phyloP scores from a whole-genome alignment of 768 basidiomycete genomes.

The Calocybe cyanea region DNA sequence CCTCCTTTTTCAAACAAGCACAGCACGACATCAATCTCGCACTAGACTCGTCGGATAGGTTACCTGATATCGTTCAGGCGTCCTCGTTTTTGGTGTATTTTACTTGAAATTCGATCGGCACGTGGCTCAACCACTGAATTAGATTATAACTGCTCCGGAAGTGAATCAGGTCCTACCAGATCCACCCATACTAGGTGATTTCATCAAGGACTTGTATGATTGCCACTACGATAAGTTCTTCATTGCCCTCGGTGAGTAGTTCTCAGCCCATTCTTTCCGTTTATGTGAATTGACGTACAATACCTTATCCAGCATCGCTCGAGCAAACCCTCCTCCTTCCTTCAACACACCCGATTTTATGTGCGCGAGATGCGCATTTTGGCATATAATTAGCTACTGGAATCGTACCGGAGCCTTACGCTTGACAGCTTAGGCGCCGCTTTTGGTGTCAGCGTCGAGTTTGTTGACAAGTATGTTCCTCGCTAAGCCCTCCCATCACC shows the following conservation, averaged over 20 bases:
- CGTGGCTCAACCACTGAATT: not conserved
- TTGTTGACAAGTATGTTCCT: constrained; percentile 82
- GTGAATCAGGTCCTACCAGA: constrained; percentile 83
- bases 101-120: too few relatives aligned
- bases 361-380: constrained; percentile 95
- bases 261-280: constrained; percentile 3
- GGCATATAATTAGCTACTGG: constrained; percentile 86
- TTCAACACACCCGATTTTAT: constrained; percentile 84
- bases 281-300: too few relatives aligned
- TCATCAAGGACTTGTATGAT: constrained; percentile 85
- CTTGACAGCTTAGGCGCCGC: constrained; percentile 80
- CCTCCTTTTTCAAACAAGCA: constrained; percentile 44
- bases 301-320: constrained; percentile 70
- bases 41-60: constrained; percentile 50
- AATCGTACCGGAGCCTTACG: constrained; percentile 86
- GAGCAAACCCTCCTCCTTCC: constrained; percentile 87
- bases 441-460: constrained; percentile 86
- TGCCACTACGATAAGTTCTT: constrained; percentile 97
- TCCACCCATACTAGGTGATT: constrained; percentile 75
- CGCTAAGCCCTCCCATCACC: too few relatives aligned
- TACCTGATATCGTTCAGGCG: constrained; percentile 57
- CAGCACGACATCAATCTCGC: constrained; percentile 49
- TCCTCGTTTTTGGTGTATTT: constrained; percentile 58
- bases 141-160: constrained; percentile 87
- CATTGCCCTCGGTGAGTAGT: constrained; percentile 66